Percentiles rank a stretch among this genome's conserved stretches.
phyloP scores from a whole-genome alignment of 1,284 basidiomycete species.

The Xerocomus amazonicus region DNA sequence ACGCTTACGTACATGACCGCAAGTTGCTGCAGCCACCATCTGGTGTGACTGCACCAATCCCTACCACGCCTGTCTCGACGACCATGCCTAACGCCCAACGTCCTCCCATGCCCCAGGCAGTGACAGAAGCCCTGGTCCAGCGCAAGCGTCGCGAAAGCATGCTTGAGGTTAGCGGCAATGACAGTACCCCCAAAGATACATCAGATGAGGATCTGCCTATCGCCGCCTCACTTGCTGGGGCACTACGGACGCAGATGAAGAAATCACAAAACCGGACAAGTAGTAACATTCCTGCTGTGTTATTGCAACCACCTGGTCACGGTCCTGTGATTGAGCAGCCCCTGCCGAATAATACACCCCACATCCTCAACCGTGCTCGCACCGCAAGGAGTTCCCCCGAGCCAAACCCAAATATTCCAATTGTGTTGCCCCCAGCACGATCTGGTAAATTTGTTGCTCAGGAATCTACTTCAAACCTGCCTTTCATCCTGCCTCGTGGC shows the following conservation, averaged over 20 bases:
- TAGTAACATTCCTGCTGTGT: slow-evolving; percentile 41
- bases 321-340: slow-evolving; percentile 29
- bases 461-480: slow-evolving; percentile 24
- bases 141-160: slow-evolving; percentile 65
- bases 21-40: slow-evolving; percentile 79
- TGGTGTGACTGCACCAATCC: slow-evolving; percentile 69
- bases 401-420: slow-evolving; percentile 26
- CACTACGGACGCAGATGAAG: slow-evolving; percentile 25
- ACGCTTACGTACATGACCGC: slow-evolving; percentile 73
- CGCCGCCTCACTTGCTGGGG: slow-evolving; percentile 34
- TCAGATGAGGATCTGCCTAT: slow-evolving; percentile 54
- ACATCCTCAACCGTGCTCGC: slow-evolving; percentile 64
- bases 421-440: slow-evolving; percentile 31
- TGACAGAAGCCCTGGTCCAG: slow-evolving; percentile 65
- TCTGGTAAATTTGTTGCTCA: slow-evolving; percentile 13
- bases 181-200: slow-evolving; percentile 35
- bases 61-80: slow-evolving; percentile 49
- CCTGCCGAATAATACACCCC: slow-evolving; percentile 34
- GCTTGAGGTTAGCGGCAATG: slow-evolving; percentile 38
- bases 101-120: slow-evolving; percentile 60
- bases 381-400: slow-evolving; percentile 28
- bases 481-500: slow-evolving; percentile 31
- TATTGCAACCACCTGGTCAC: slow-evolving; percentile 61
- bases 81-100: slow-evolving; percentile 36
- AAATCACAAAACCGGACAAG: slow-evolving; percentile 37